Conservation (phyloP, 2,329 filamentous ascomycete species). For the Myriosclerotinia scirpicola region DNA sequence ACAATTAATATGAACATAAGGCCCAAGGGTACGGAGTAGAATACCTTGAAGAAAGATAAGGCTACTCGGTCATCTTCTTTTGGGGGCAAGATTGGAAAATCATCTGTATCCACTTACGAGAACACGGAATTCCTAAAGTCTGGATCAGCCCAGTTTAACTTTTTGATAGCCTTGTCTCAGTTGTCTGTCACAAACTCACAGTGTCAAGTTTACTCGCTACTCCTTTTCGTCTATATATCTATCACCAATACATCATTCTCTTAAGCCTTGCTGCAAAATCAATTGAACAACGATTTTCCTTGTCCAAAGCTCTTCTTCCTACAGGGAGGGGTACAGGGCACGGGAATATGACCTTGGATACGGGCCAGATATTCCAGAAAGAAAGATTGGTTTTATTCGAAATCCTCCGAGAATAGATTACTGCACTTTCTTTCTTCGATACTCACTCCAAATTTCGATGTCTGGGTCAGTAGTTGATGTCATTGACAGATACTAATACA, state of each 20-base stretch:
- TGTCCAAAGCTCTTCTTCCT: background rate
- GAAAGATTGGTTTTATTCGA: slow-evolving; percentile 18
- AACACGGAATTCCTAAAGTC: background rate
- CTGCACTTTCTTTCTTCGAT: slow-evolving; percentile 10
- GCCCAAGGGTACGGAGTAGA: background rate
- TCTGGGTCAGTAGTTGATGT: slow-evolving; percentile 1
- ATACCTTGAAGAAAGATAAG: background rate
- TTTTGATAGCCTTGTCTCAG: slow-evolving; percentile 22
- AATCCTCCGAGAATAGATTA: background rate
- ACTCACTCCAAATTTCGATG: slow-evolving; percentile 19
- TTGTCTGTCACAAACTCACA: too few relatives aligned
- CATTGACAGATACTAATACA: background rate
- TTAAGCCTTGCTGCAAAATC: background rate
- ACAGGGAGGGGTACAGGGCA: background rate
- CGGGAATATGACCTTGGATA: background rate
- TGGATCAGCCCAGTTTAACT: slow-evolving; percentile 6
- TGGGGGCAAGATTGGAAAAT: background rate
- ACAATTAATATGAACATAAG: background rate
- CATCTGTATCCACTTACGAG: slow-evolving; percentile 1
- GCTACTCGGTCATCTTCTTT: slow-evolving; percentile 19
- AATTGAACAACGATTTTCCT: background rate
- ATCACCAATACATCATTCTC: background rate
- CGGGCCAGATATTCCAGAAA: slow-evolving; percentile 1
- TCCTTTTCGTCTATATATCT: slow-evolving; percentile 5
- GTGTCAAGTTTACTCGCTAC: slow-evolving; percentile 13